Conservation (phyloP, 2,329 filamentous ascomycete species). For the Cadophora sp. region DNA sequence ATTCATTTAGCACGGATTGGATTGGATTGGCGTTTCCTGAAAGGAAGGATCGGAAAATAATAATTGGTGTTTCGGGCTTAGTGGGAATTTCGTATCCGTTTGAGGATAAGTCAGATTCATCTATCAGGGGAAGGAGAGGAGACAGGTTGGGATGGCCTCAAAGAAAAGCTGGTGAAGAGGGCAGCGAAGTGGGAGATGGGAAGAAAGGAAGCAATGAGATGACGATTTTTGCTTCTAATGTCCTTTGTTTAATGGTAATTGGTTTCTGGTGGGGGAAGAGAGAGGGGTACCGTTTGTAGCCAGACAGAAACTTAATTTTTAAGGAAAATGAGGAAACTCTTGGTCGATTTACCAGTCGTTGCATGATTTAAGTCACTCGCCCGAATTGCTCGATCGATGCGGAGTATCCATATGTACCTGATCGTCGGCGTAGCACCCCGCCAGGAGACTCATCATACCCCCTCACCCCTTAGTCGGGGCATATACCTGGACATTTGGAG, state of each 20-base stretch:
- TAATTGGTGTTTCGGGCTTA: not conserved
- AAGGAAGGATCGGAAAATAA: not conserved
- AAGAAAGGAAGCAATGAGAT: not conserved
- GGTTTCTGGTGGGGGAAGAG: not conserved
- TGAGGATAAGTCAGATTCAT: too few relatives aligned
- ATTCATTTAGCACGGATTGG: not conserved
- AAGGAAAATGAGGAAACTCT: not conserved
- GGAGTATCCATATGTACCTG: too few relatives aligned
- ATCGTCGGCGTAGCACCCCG: too few relatives aligned
- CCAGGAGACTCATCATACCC: too few relatives aligned
- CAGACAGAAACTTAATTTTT: not conserved
- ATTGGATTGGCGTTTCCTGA: not conserved
- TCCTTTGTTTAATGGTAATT: constrained; percentile 3
- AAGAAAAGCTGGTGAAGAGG: too few relatives aligned
- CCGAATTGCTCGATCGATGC: too few relatives aligned
- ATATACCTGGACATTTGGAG: too few relatives aligned
- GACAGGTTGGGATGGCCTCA: not conserved
- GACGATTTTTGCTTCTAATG: not conserved
- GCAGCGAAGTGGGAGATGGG: not conserved
- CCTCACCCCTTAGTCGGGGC: too few relatives aligned
- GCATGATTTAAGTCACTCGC: too few relatives aligned
- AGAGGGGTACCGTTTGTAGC: not conserved
- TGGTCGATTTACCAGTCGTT: too few relatives aligned
- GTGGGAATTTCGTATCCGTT: not conserved
- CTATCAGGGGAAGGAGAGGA: not conserved